A percentile compares a stretch with the other conserved stretches of the same genome.
These are phyloP conservation scores for Flagelloscypha sp. DNA, from an alignment of 768 basidiomycete species.

Conservation along the genomic window DNA sequence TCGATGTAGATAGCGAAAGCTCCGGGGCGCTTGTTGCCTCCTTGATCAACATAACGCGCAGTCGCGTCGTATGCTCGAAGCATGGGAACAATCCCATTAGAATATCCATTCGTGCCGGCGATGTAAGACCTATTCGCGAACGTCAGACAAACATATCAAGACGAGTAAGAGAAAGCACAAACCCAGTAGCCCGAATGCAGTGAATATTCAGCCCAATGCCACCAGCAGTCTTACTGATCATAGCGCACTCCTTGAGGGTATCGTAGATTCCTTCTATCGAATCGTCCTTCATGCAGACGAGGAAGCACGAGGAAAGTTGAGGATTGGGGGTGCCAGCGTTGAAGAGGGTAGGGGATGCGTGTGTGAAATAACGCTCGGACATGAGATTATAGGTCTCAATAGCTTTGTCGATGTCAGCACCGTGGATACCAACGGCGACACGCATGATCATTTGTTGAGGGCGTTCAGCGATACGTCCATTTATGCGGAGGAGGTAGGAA, in stretches of 20 bases:
- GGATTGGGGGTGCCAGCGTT: slow-evolving; percentile 94
- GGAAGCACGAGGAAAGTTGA: slow-evolving; percentile 96
- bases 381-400: slow-evolving; percentile 92
- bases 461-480: slow-evolving; percentile 91
- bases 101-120: slow-evolving; percentile 97
- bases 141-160: slow-evolving; percentile 4
- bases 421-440: slow-evolving; percentile 96
- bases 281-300: slow-evolving; percentile 97
- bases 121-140: slow-evolving; percentile 73
- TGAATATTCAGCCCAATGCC: slow-evolving; percentile 96
- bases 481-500: slow-evolving; percentile 90
- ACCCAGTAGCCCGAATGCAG: slow-evolving; percentile 94
- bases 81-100: slow-evolving; percentile 99
- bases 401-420: slow-evolving; percentile 76
- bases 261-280: slow-evolving; percentile 99
- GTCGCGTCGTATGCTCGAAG: slow-evolving; percentile 96
- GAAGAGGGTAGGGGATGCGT: slow-evolving; percentile 96
- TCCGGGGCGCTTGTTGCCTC: slow-evolving; percentile 98
- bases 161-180: slow-evolving; percentile 15
- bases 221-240: slow-evolving; percentile 99
- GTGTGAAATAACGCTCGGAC: slow-evolving; percentile 98
- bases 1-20: slow-evolving; percentile 98
- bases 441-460: slow-evolving; percentile 99
- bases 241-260: slow-evolving; percentile 94
- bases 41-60: slow-evolving; percentile 97